Percentiles rank a stretch among this genome's conserved stretches.
Evolutionary conservation across 2,329 filamentous ascomycete species (phyloP).

Genomic region (Talaromyces rugulosus): DNA sequence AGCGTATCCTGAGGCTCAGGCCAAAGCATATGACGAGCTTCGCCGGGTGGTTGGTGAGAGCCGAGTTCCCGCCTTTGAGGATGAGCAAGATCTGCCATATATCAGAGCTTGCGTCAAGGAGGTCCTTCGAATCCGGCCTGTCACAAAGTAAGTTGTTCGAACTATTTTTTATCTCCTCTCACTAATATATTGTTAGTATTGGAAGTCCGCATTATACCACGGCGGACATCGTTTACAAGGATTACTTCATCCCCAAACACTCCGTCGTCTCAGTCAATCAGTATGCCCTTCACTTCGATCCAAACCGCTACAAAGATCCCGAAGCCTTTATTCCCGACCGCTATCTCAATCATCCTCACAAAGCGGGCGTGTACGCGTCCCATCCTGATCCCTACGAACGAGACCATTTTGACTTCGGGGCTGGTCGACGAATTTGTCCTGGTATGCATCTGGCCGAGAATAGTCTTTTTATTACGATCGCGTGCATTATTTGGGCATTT

Average conservation of each 20-base stretch:
- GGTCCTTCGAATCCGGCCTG: conserved; percentile 29
- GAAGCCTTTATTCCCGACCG: too few relatives aligned
- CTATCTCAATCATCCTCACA: too few relatives aligned
- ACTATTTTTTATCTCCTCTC: too few relatives aligned
- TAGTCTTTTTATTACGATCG: too few relatives aligned
- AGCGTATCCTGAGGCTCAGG: conserved; percentile 42
- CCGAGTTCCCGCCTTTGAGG: conserved; percentile 29
- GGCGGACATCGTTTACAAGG: conserved; percentile 47
- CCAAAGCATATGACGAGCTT: conserved; percentile 36
- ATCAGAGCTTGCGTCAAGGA: conserved; percentile 32
- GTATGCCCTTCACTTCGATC: conserved; percentile 42
- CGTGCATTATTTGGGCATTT: too few relatives aligned
- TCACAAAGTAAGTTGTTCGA: conserved; percentile 32
- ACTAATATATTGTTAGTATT: too few relatives aligned
- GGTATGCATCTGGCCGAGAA: too few relatives aligned
- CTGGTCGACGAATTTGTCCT: too few relatives aligned
- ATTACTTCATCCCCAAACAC: conserved; percentile 47
- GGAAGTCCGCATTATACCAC: conserved; percentile 38
- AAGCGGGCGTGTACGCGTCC: too few relatives aligned
- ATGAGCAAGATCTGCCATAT: conserved; percentile 29
- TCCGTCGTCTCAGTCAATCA: conserved; percentile 45
- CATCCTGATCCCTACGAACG: too few relatives aligned
- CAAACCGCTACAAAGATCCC: conserved; percentile 36
- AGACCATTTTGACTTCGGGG: too few relatives aligned
- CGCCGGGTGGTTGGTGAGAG: conserved; percentile 27